Evolutionary conservation across 805 yeast species (phyloP).

Genomic region (Nakazawaea pomicola): DNA sequence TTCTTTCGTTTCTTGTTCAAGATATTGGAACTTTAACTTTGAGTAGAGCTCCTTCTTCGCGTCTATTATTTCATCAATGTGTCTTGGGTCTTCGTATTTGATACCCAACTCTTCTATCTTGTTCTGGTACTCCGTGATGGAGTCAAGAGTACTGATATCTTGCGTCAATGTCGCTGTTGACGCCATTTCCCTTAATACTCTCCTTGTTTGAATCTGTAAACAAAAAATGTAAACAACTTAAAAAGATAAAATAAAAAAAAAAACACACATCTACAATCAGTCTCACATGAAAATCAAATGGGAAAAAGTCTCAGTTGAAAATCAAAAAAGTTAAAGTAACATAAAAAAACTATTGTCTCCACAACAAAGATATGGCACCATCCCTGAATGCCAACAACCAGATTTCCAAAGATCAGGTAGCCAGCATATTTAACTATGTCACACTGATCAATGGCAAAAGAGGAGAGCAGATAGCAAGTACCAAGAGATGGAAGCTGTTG

Average conservation of each 20-base stretch:
- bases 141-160: constrained; percentile 10
- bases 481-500: neutral
- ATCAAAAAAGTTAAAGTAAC: too few species aligned
- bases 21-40: constrained; percentile 56
- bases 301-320: too few species aligned
- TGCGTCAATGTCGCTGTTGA: neutral
- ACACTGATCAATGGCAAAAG: neutral
- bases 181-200: neutral
- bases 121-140: constrained; percentile 8
- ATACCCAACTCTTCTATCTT: constrained; percentile 4
- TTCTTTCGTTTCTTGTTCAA: constrained; percentile 71
- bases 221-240: neutral
- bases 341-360: too few species aligned
- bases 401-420: neutral
- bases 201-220: neutral
- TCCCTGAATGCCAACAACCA: neutral
- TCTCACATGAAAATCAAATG: neutral
- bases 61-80: constrained; percentile 30
- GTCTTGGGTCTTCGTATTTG: constrained; percentile 23
- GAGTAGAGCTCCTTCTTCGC: constrained; percentile 39
- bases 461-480: neutral
- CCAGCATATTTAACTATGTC: neutral
- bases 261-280: too few species aligned
- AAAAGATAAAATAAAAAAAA: constrained; percentile 2
- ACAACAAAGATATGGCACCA: neutral